Percentiles rank a stretch among this genome's conserved stretches.
phyloP scores from a whole-genome alignment of 2,329 filamentous ascomycete genomes.

The Neopestalotiopsis sp. region DNA sequence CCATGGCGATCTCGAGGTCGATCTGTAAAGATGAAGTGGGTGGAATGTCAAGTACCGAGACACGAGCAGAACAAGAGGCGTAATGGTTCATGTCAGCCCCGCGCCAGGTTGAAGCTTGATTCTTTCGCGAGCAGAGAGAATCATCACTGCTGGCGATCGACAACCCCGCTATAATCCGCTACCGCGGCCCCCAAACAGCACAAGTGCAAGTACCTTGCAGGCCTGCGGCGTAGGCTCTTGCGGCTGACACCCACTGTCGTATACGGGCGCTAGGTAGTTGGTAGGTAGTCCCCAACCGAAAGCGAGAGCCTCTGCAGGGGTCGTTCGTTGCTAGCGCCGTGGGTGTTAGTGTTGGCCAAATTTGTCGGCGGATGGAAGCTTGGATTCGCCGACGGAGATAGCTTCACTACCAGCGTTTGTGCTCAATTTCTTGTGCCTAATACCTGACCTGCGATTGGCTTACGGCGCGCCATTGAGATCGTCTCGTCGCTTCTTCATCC shows the following conservation, averaged over 20 bases:
- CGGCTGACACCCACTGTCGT: neutral
- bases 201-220: neutral
- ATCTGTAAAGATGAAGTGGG: neutral
- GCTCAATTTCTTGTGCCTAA: constrained; percentile 4
- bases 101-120: constrained; percentile 10
- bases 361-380: constrained; percentile 1
- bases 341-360: neutral
- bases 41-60: neutral
- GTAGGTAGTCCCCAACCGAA: too few species aligned
- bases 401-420: neutral
- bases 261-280: neutral
- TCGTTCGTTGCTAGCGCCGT: neutral
- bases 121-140: neutral
- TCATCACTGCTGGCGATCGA: neutral
- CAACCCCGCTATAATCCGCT: constrained; percentile 1
- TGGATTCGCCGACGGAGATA: constrained; percentile 7
- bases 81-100: constrained; percentile 11
- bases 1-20: constrained; percentile 54
- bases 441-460: neutral
- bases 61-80: constrained; percentile 13
- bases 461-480: constrained; percentile 6
- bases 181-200: neutral
- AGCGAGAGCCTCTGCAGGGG: neutral
- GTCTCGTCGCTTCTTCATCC: neutral
- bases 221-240: neutral